Conservation (phyloP, 2,329 filamentous ascomycete species). For the Myriosclerotinia curreyana region DNA sequence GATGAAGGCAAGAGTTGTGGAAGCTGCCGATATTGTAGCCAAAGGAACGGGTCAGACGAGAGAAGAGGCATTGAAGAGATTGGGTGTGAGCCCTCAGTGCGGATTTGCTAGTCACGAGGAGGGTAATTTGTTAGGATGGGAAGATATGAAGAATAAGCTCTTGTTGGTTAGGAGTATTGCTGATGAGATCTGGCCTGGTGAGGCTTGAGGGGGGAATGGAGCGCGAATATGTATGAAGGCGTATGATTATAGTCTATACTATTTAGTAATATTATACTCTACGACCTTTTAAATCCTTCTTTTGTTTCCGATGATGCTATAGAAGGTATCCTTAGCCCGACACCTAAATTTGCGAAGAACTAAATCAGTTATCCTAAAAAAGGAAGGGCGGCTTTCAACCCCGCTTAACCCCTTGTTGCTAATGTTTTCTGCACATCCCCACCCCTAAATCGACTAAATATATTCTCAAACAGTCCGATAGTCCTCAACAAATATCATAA, state of each 20-base stretch:
- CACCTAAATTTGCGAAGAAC: not conserved
- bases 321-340: not conserved
- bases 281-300: not conserved
- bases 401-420: conserved; percentile 9
- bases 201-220: conserved; percentile 23
- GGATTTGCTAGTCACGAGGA: conserved; percentile 49
- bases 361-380: not conserved
- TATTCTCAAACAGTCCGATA: accelerated
- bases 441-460: accelerated
- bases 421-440: not conserved
- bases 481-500: accelerated
- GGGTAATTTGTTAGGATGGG: conserved; percentile 65
- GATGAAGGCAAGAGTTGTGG: conserved; percentile 56
- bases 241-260: not conserved
- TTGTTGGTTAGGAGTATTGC: conserved; percentile 68
- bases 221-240: not conserved
- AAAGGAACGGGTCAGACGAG: conserved; percentile 61
- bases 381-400: not conserved
- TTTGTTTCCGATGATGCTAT: not conserved
- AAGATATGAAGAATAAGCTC: conserved; percentile 73
- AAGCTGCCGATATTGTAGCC: conserved; percentile 66
- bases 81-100: conserved; percentile 69
- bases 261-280: not conserved
- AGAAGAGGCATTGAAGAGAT: conserved; percentile 65
- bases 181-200: conserved; percentile 62